A percentile compares a stretch with the other conserved stretches of the same genome.
Conservation (phyloP, 371 early-diverging fungal species). For the Nematocida ironsii region DNA sequence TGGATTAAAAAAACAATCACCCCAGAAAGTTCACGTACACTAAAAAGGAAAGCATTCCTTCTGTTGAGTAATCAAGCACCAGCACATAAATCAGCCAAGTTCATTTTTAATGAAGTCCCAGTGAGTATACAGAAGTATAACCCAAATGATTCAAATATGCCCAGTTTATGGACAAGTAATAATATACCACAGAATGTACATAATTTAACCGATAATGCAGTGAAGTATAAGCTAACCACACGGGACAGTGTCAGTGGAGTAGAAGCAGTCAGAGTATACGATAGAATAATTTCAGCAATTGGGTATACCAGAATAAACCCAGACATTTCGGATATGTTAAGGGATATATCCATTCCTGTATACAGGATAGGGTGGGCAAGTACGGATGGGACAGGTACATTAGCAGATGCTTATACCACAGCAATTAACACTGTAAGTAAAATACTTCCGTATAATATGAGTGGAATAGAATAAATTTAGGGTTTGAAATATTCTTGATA, state of each 20-base stretch:
- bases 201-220: not conserved
- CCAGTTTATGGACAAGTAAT: not conserved
- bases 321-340: not conserved
- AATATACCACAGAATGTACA: not conserved
- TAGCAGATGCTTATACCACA: constrained; percentile 1
- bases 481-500: no score
- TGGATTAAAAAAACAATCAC: not conserved
- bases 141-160: not conserved
- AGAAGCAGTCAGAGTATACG: not conserved
- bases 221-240: constrained; percentile 1
- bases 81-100: not conserved
- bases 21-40: not conserved
- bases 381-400: constrained; percentile 6
- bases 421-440: not conserved
- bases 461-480: no score
- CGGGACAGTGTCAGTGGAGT: not conserved
- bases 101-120: constrained; percentile 37
- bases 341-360: constrained; percentile 33
- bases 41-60: not conserved
- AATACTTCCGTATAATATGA: not conserved
- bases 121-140: not conserved
- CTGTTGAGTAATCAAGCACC: not conserved
- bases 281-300: constrained; percentile 22
- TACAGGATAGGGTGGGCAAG: constrained; percentile 38
- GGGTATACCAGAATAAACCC: not conserved